These are phyloP conservation scores for Trichoderma atroviride DNA, from an alignment of 2,329 filamentous ascomycete species.

Conservation along the genomic window DNA sequence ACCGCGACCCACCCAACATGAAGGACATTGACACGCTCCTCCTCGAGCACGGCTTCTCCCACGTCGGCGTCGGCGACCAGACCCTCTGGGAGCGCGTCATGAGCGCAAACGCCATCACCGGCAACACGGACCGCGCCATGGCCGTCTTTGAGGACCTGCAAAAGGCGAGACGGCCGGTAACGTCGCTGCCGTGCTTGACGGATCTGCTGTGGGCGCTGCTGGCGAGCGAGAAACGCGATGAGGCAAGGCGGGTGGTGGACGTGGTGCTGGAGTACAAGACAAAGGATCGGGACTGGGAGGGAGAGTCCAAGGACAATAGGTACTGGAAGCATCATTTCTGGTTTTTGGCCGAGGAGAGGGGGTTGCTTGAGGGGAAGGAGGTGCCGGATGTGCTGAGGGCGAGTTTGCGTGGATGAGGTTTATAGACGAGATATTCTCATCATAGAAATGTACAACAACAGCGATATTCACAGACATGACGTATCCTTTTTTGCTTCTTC, in stretches of 20 bases:
- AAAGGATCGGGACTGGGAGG: background rate
- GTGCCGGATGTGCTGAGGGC: constrained; percentile 31
- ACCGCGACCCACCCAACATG: constrained; percentile 59
- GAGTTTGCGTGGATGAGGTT: constrained; percentile 22
- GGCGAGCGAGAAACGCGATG: constrained; percentile 30
- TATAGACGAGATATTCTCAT: background rate
- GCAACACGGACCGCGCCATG: constrained; percentile 54
- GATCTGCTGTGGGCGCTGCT: constrained; percentile 46
- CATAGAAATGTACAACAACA: background rate
- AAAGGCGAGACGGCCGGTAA: constrained; percentile 43
- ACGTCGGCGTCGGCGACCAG: constrained; percentile 51
- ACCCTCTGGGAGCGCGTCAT: constrained; percentile 73
- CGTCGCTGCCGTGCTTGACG: constrained; percentile 48
- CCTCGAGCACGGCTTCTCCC: constrained; percentile 52
- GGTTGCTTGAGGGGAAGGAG: constrained; percentile 39
- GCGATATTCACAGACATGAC: background rate
- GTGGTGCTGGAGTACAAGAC: constrained; percentile 37
- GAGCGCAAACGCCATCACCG: constrained; percentile 63
- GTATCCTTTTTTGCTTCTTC: background rate
- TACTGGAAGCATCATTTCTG: constrained; percentile 56
- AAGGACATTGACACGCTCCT: constrained; percentile 63
- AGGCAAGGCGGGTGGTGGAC: constrained; percentile 41
- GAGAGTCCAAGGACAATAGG: constrained; percentile 33
- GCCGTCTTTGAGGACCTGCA: constrained; percentile 51
- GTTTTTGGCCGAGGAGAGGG: constrained; percentile 47